A percentile compares a stretch with the other conserved stretches of the same genome.
Evolutionary conservation across 768 basidiomycete species (phyloP).

Genomic region (Tricholoma sp.): DNA sequence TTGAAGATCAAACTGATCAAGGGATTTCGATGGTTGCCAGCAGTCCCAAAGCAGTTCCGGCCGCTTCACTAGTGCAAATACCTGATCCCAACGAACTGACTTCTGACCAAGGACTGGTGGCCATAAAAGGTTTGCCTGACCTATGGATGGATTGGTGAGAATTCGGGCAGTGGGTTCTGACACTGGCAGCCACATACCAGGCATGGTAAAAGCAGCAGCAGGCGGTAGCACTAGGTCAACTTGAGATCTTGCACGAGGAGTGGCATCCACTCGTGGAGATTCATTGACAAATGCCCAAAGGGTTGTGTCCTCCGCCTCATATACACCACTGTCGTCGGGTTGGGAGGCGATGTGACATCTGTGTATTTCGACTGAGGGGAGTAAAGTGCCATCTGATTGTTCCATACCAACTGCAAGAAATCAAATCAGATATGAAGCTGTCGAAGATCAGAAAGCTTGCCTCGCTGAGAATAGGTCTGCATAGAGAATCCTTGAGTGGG

Average conservation of each 20-base stretch:
- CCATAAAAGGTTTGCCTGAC: slow-evolving; percentile 5
- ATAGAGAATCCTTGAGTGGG: slow-evolving; percentile 12
- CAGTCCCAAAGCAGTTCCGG: slow-evolving; percentile 19
- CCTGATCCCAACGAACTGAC: slow-evolving; percentile 17
- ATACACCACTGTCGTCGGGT: not conserved
- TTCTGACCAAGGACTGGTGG: slow-evolving; percentile 19
- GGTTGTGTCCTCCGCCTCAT: not conserved
- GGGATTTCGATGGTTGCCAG: slow-evolving; percentile 20
- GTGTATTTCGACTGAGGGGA: not conserved
- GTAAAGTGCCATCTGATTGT: not conserved
- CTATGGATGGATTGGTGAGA: not conserved
- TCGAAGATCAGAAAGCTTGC: not conserved
- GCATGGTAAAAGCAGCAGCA: slow-evolving; percentile 12
- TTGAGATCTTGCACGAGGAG: slow-evolving; percentile 6
- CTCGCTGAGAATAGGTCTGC: slow-evolving; percentile 1
- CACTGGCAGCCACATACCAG: slow-evolving; percentile 8
- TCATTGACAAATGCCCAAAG: slow-evolving; percentile 7
- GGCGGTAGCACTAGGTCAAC: slow-evolving; percentile 21
- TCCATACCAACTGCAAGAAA: not conserved
- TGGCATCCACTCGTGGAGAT: not conserved
- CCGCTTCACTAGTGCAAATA: slow-evolving; percentile 18
- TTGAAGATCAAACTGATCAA: slow-evolving; percentile 15
- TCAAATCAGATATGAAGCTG: too few relatives aligned
- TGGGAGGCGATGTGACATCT: not conserved
- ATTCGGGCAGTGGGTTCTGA: not conserved